Percentiles rank a stretch among this genome's conserved stretches.
Evolutionary conservation across 1,284 basidiomycete species (phyloP).

Genomic region (Ganoderma lucidum): DNA sequence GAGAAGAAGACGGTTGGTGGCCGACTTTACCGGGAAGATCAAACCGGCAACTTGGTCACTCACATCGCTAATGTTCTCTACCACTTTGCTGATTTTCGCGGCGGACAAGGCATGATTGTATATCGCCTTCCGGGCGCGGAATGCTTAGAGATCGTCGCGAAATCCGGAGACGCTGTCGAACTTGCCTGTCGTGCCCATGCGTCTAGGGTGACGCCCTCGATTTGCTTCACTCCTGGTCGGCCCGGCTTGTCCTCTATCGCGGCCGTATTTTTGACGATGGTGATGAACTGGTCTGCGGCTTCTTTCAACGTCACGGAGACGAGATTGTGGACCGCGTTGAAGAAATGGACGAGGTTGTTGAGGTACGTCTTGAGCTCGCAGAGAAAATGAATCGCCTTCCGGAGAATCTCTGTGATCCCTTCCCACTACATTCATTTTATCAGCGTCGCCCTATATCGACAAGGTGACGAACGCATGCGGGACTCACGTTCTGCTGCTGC

Average conservation of each 20-base stretch:
- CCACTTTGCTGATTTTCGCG: slow-evolving; percentile 19
- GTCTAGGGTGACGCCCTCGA: slow-evolving; percentile 10
- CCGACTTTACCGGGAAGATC: no score
- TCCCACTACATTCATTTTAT: slow-evolving; percentile 9
- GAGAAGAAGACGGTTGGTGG: no score
- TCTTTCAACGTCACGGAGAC: slow-evolving; percentile 17
- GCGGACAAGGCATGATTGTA: slow-evolving; percentile 21
- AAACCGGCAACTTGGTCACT: no score
- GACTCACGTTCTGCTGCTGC: slow-evolving; percentile 16
- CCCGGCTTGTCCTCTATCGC: slow-evolving; percentile 7
- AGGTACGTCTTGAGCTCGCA: slow-evolving; percentile 23
- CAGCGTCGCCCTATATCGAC: no score
- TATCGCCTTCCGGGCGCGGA: slow-evolving; percentile 11
- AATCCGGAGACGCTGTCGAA: background rate
- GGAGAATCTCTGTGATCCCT: slow-evolving; percentile 14
- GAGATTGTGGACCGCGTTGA: slow-evolving; percentile 19
- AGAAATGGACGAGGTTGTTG: slow-evolving; percentile 24
- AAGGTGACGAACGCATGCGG: background rate
- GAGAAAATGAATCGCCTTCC: slow-evolving; percentile 17
- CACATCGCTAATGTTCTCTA: slow-evolving; percentile 22
- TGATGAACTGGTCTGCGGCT: slow-evolving; percentile 19
- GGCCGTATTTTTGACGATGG: slow-evolving; percentile 10
- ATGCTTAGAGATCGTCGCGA: no score
- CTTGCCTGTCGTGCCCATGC: slow-evolving; percentile 19
- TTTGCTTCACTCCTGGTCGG: background rate